phyloP scores from a whole-genome alignment of 1,139 yeast genomes.

The Blastobotrys persicus region DNA sequence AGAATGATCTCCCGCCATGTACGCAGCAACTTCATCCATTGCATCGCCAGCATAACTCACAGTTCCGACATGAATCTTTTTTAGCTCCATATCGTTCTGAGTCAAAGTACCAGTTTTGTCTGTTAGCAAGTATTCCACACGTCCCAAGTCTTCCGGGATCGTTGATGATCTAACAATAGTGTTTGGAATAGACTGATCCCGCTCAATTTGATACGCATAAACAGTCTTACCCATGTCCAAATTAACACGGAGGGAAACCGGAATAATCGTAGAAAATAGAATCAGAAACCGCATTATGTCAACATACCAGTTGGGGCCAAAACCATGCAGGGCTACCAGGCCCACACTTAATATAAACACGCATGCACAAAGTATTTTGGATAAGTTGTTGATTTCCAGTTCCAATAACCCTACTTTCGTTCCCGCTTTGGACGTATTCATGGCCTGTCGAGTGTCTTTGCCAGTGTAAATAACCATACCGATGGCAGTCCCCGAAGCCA shows the following conservation, averaged over 20 bases:
- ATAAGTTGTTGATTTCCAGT: slow-evolving; percentile 80
- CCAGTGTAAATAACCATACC: slow-evolving; percentile 93
- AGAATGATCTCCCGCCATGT: slow-evolving; percentile 43
- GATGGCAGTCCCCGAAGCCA: slow-evolving; percentile 88
- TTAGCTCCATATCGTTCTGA: slow-evolving; percentile 97
- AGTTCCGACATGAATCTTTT: slow-evolving; percentile 86
- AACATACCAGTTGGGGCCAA: slow-evolving; percentile 76
- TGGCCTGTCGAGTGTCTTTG: slow-evolving; percentile 84
- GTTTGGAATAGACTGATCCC: slow-evolving; percentile 73
- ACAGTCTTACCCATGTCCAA: slow-evolving; percentile 94
- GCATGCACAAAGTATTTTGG: slow-evolving; percentile 83
- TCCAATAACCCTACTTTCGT: slow-evolving; percentile 89
- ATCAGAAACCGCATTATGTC: slow-evolving; percentile 88
- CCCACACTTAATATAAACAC: slow-evolving; percentile 76
- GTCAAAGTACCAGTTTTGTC: slow-evolving; percentile 98
- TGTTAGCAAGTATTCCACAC: slow-evolving; percentile 86
- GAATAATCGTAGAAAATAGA: slow-evolving; percentile 90
- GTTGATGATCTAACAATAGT: slow-evolving; percentile 96
- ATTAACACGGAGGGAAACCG: slow-evolving; percentile 91
- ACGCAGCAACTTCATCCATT: slow-evolving; percentile 80
- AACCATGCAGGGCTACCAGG: slow-evolving; percentile 78
- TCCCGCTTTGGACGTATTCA: slow-evolving; percentile 88
- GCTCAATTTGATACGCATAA: slow-evolving; percentile 92
- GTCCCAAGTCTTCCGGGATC: slow-evolving; percentile 95
- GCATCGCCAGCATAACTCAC: slow-evolving; percentile 92